Percentiles rank a stretch among this genome's conserved stretches.
These are phyloP conservation scores for Lactarius quietus DNA, from an alignment of 768 basidiomycete genomes.

Conservation along the genomic window DNA sequence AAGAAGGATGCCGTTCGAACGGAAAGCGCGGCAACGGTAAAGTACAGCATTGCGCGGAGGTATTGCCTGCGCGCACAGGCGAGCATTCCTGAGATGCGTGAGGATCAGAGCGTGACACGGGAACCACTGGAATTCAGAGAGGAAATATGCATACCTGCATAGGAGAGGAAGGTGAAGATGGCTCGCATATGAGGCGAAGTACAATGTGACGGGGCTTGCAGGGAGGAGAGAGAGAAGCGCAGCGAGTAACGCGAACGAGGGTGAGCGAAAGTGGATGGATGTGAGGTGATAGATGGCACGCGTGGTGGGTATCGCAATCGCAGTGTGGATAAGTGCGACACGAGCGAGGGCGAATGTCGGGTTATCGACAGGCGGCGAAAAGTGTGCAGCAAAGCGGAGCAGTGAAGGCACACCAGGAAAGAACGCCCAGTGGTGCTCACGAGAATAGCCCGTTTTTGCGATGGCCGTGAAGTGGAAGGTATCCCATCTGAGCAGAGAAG, in stretches of 20 bases:
- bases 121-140: slow-evolving; percentile 1
- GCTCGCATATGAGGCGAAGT: slow-evolving; percentile 78
- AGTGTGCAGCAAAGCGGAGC: slow-evolving; percentile 36
- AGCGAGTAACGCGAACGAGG: slow-evolving; percentile 57
- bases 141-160: slow-evolving; percentile 48
- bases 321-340: slow-evolving; percentile 36
- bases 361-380: background rate
- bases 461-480: slow-evolving; percentile 74
- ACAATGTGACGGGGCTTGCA: slow-evolving; percentile 72
- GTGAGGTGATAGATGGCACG: slow-evolving; percentile 57
- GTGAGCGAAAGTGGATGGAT: slow-evolving; percentile 50
- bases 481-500: slow-evolving; percentile 77
- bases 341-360: slow-evolving; percentile 10
- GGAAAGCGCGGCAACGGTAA: slow-evolving; percentile 63
- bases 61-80: slow-evolving; percentile 48
- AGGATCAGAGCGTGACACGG: background rate
- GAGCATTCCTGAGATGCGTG: slow-evolving; percentile 50
- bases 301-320: slow-evolving; percentile 40
- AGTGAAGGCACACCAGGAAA: slow-evolving; percentile 64
- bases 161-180: slow-evolving; percentile 79
- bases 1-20: slow-evolving; percentile 75
- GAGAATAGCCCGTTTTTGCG: slow-evolving; percentile 52
- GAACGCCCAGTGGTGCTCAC: slow-evolving; percentile 89
- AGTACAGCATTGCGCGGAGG: slow-evolving; percentile 53
- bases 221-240: slow-evolving; percentile 70